A percentile compares a stretch with the other conserved stretches of the same genome.
phyloP scores from a whole-genome alignment of 2,329 filamentous ascomycete species.

The Colletotrichum brevisporum region DNA sequence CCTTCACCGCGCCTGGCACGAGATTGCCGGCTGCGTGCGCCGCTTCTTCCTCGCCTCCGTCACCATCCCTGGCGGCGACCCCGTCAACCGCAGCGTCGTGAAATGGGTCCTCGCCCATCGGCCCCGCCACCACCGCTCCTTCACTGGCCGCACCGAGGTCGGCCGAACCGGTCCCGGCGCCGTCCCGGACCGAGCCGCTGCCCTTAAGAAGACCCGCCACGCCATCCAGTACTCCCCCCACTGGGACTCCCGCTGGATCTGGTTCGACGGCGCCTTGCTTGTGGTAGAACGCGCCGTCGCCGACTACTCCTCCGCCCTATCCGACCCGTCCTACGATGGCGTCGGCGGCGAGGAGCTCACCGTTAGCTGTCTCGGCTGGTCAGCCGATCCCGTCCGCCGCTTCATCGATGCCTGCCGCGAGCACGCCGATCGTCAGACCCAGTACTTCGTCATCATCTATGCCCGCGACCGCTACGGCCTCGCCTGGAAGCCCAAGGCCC shows the following conservation, averaged over 20 bases:
- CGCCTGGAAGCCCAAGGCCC: constrained; percentile 63
- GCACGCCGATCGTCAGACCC: constrained; percentile 61
- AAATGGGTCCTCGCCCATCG: constrained; percentile 61
- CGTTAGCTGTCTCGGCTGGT: constrained; percentile 65
- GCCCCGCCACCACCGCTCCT: constrained; percentile 55
- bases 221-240: constrained; percentile 61
- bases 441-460: constrained; percentile 66
- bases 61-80: constrained; percentile 59
- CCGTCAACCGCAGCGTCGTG: constrained; percentile 60
- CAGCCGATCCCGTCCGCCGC: constrained; percentile 61
- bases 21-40: constrained; percentile 56
- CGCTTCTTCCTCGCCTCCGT: constrained; percentile 61
- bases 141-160: constrained; percentile 60
- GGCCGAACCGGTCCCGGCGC: constrained; percentile 48
- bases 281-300: constrained; percentile 59
- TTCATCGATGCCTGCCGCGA: constrained; percentile 63
- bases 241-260: constrained; percentile 63
- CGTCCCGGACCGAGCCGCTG: constrained; percentile 53
- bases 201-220: constrained; percentile 58
- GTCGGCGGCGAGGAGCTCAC: constrained; percentile 62
- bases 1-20: constrained; percentile 52
- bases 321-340: constrained; percentile 61
- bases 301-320: constrained; percentile 52
- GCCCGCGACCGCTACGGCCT: constrained; percentile 60
- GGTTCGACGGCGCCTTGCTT: constrained; percentile 62